Base-by-base conservation (phyloP, 1,284 basidiomycete genomes). In the Rugosomyces carneus region DNA sequence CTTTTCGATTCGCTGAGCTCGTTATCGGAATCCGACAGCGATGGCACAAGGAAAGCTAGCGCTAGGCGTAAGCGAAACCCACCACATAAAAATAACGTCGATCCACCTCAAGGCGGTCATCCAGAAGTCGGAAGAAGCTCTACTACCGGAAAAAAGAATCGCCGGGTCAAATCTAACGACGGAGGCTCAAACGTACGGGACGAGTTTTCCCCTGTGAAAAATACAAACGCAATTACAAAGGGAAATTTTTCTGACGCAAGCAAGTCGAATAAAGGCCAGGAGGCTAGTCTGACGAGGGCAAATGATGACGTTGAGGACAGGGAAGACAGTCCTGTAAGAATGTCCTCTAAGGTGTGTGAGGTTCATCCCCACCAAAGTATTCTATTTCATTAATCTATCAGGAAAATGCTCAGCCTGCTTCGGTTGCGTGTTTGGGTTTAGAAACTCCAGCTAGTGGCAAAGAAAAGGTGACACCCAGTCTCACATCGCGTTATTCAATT, bases 401-500 rank as follows among this genome's bases (percentile, higher is more conserved):
- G 53, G 54, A 54, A 48, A 57, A 57, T 26, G 16, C 39, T 16
- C 44, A 47, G 26, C 48, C 50, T 15, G 26, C 19, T 18, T 10
- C 21, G 4, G 31, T 16, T n/a, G 8, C 15, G 27, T 13, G 23
- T 10, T 19, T 16, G 7, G 23, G 10, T 26, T 11, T 27, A 21
- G 24, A 32, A 24, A 27, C 41, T 15, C 31, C 44, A 9, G 21
- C 24, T n/a, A 36, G 23, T 31, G 43, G 44, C n/a, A 49, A 50
- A 44, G 40, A 41, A 42, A 54, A 40, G 39, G 50, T 44, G 49
- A 51, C 51, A 50, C 56, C 51, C 24, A 59, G 59, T 21, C 51
- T 69, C 5, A 57, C 63, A 44, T 60, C 65, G 11, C 62, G 61
- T 11, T 71, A 73, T 51, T 65, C 67, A 31, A 67, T 74, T 37